phyloP scores from a whole-genome alignment of 83 land plant species.

The Diphasiastrum complanatum region DNA sequence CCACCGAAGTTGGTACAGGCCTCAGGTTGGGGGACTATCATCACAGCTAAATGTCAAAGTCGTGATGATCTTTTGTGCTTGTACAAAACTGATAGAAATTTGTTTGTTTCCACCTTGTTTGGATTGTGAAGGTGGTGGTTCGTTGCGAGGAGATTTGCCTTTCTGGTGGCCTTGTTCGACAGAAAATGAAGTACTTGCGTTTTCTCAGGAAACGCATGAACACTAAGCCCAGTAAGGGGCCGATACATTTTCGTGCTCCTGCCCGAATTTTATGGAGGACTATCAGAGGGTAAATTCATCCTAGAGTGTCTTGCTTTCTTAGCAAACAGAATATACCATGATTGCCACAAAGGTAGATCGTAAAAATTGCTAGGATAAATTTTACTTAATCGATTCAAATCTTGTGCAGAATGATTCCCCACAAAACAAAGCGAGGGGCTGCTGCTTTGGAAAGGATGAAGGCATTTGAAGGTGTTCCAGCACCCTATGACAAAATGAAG shows the following conservation, averaged over 20 bases:
- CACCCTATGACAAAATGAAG: slow-evolving; percentile 25
- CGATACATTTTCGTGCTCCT: slow-evolving; percentile 57
- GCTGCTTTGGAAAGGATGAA: slow-evolving; percentile 16
- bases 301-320: too few relatives aligned
- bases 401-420: slow-evolving; percentile 31
- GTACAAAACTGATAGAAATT: too few relatives aligned
- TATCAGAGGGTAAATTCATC: slow-evolving; percentile 50
- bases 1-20: too few relatives aligned
- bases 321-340: too few relatives aligned
- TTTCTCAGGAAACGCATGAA: slow-evolving; percentile 60
- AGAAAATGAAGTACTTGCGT: slow-evolving; percentile 66
- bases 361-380: too few relatives aligned
- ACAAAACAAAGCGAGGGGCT: slow-evolving; percentile 26
- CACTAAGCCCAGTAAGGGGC: slow-evolving; percentile 63
- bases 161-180: slow-evolving; percentile 74
- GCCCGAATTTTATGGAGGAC: slow-evolving; percentile 60
- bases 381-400: too few relatives aligned
- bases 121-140: slow-evolving; percentile 39
- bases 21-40: too few relatives aligned
- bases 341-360: too few relatives aligned
- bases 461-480: slow-evolving; percentile 24
- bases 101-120: not conserved
- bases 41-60: too few relatives aligned
- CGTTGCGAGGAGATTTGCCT: slow-evolving; percentile 69
- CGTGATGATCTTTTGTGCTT: too few relatives aligned